Evolutionary conservation across 176 grass and related monocot species (phyloP).

Genomic region (Zoysia japonica): DNA sequence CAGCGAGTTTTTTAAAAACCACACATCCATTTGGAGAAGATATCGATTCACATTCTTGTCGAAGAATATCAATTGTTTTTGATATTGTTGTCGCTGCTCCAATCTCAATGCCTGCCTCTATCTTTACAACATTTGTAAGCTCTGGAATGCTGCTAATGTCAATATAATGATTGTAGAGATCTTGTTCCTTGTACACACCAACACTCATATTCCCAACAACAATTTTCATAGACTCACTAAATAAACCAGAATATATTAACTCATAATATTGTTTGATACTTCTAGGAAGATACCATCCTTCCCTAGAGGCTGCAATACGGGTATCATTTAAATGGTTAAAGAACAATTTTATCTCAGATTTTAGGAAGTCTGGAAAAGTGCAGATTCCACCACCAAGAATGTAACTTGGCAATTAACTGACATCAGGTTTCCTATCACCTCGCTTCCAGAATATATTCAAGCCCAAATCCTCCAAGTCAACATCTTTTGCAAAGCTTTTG

Average conservation of each 20-base stretch:
- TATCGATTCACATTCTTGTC: constrained; percentile 19
- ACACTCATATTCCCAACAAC: constrained; percentile 65
- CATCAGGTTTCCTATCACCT: constrained; percentile 44
- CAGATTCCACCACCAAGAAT: constrained; percentile 49
- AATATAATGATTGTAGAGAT: constrained; percentile 59
- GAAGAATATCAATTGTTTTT: constrained; percentile 56
- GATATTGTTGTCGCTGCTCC: constrained; percentile 69
- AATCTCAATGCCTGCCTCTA: constrained; percentile 47
- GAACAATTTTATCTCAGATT: constrained; percentile 58
- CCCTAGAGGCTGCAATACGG: neutral
- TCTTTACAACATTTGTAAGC: constrained; percentile 44
- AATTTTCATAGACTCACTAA: constrained; percentile 45
- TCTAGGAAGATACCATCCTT: constrained; percentile 59
- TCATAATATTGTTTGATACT: constrained; percentile 53
- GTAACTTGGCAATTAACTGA: constrained; percentile 52
- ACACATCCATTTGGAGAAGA: constrained; percentile 31
- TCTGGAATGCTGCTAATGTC: constrained; percentile 68
- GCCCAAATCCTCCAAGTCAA: constrained; percentile 78
- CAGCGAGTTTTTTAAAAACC: constrained; percentile 61
- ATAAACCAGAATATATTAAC: constrained; percentile 43
- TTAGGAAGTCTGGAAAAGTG: constrained; percentile 67
- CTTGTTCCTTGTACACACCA: constrained; percentile 76
- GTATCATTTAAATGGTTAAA: constrained; percentile 12
- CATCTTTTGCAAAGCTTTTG: constrained; percentile 75
- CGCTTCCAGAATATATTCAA: constrained; percentile 75